Conservation (phyloP, 2,329 filamentous ascomycete species). For the Xylariaceae sp. region DNA sequence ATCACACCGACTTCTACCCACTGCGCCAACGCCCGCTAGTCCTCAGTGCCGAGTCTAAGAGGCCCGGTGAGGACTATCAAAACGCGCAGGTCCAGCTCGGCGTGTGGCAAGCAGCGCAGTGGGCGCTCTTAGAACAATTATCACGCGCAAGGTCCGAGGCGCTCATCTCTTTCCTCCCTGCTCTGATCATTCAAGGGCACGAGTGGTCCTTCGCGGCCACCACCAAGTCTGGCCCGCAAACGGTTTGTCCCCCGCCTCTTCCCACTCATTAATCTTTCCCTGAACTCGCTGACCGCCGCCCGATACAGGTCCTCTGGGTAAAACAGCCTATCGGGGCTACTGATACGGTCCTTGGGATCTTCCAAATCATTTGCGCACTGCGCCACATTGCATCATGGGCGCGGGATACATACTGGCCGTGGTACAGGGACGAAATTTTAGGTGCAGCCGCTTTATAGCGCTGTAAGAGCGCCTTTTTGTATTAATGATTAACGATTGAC, state of each 20-base stretch:
- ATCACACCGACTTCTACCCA: conserved; percentile 18
- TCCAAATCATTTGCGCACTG: conserved; percentile 10
- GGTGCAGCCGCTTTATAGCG: too few relatives aligned
- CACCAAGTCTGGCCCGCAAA: conserved; percentile 5
- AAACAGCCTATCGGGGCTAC: conserved; percentile 9
- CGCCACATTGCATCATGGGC: conserved; percentile 9
- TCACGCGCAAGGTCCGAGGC: not conserved
- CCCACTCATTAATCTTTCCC: not conserved
- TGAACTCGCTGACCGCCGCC: not conserved
- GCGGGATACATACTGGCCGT: conserved; percentile 10
- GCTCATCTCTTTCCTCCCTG: conserved; percentile 11
- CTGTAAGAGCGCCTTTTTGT: too few relatives aligned
- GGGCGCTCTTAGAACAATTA: conserved; percentile 6
- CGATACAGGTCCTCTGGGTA: conserved; percentile 8
- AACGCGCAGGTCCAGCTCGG: conserved; percentile 19
- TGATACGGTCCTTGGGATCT: conserved; percentile 7
- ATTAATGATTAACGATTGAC: too few relatives aligned
- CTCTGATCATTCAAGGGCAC: conserved; percentile 14
- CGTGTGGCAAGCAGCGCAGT: conserved; percentile 23
- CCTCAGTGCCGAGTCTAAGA: conserved; percentile 22
- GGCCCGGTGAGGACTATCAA: conserved; percentile 11
- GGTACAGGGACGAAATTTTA: conserved; percentile 8
- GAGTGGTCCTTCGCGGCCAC: conserved; percentile 13
- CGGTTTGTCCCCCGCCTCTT: conserved; percentile 5
- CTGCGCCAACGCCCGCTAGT: conserved; percentile 14